Evolutionary conservation across 1,139 yeast species (phyloP).

Genomic region (Meyerozyma smithsonii): DNA sequence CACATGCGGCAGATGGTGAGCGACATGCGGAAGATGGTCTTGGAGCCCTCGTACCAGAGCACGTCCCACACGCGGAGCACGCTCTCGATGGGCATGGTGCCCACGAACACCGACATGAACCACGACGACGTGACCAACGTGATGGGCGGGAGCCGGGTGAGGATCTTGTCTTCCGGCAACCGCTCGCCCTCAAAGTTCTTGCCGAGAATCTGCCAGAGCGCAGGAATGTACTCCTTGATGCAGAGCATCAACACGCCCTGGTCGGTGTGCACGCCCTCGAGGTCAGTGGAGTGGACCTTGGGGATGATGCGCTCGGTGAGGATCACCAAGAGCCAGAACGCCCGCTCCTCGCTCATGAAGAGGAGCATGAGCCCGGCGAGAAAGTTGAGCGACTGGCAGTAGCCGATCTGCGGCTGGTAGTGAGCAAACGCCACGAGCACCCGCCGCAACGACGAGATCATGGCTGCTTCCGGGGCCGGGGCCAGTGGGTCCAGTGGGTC

Average conservation of each 20-base stretch:
- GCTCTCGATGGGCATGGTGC: conserved; percentile 81
- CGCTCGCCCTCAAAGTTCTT: conserved; percentile 39
- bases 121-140: conserved; percentile 93
- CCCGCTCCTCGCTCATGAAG: conserved; percentile 81
- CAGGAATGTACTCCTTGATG: conserved; percentile 77
- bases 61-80: conserved; percentile 92
- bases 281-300: conserved; percentile 82
- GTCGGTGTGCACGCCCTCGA: conserved; percentile 93
- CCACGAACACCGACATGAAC: conserved; percentile 95
- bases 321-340: conserved; percentile 95
- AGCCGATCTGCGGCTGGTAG: conserved; percentile 86
- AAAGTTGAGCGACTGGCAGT: conserved; percentile 91
- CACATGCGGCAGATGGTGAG: conserved; percentile 77
- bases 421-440: conserved; percentile 81
- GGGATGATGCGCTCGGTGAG: conserved; percentile 83
- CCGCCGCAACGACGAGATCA: conserved; percentile 70
- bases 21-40: conserved; percentile 77
- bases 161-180: conserved; percentile 54
- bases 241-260: conserved; percentile 93
- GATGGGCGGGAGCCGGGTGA: conserved; percentile 79
- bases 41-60: conserved; percentile 86
- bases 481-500: too few species aligned
- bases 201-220: conserved; percentile 61
- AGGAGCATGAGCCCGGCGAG: conserved; percentile 78
- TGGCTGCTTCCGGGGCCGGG: conserved; percentile 45